Percentiles rank a stretch among this genome's conserved stretches.
Evolutionary conservation across 148 eudicot genomes (phyloP).

Genomic region (Pharnaceum exiguum): DNA sequence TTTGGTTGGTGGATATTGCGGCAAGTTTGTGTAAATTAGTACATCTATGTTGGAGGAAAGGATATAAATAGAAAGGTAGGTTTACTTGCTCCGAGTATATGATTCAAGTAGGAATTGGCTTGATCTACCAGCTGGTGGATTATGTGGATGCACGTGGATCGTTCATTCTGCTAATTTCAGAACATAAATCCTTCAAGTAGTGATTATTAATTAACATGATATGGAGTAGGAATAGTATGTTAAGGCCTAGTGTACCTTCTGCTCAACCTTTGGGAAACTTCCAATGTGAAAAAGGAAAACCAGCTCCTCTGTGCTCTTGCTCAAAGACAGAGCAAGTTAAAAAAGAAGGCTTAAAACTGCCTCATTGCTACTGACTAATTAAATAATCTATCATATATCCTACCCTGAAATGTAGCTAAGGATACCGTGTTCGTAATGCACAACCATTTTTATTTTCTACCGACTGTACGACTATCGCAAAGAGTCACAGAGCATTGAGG

Average conservation of each 20-base stretch:
- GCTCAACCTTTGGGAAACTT: conserved; percentile 1
- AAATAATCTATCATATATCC: neutral
- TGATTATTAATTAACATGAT: conserved; percentile 3
- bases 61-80: neutral
- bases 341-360: neutral
- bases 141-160: conserved; percentile 29
- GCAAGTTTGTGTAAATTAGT: conserved; percentile 1
- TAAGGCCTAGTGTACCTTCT: conserved; percentile 1
- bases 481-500: neutral
- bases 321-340: neutral
- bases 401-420: conserved; percentile 8
- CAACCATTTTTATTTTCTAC: neutral
- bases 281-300: neutral
- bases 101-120: neutral
- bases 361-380: neutral
- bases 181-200: neutral
- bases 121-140: conserved; percentile 7
- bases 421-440: conserved; percentile 2
- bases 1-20: conserved; percentile 10
- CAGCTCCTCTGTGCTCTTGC: conserved; percentile 7
- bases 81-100: conserved; percentile 6
- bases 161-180: conserved; percentile 8
- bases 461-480: neutral
- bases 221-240: conserved; percentile 6
- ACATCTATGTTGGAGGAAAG: conserved; percentile 6